These are phyloP conservation scores for Phtheirospermum japonicum DNA, from an alignment of 257 asterid species.

Conservation along the genomic window DNA sequence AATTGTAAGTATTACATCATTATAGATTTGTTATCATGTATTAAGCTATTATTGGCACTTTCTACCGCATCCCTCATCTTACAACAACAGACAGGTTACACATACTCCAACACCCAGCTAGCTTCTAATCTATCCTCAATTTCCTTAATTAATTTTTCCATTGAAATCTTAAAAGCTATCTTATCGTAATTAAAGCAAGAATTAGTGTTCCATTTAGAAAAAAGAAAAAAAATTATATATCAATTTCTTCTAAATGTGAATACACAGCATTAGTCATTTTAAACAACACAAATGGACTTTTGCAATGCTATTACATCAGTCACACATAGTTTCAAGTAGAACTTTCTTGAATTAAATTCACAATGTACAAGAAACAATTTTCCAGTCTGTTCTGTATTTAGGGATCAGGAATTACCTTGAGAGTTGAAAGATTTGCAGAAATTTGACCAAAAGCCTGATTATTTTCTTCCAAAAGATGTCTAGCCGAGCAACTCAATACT, in stretches of 20 bases:
- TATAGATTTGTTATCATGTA: too few relatives aligned
- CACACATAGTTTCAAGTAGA: slow-evolving; percentile 14
- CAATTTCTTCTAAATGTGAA: slow-evolving; percentile 15
- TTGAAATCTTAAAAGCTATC: not conserved
- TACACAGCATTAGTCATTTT: slow-evolving; percentile 13
- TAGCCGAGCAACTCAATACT: slow-evolving; percentile 47
- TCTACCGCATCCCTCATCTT: too few relatives aligned
- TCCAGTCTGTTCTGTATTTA: not conserved
- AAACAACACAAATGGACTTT: slow-evolving; percentile 17
- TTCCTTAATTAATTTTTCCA: slow-evolving; percentile 3
- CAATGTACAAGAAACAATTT: slow-evolving; percentile 16
- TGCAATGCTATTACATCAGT: slow-evolving; percentile 6
- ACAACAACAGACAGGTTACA: too few relatives aligned
- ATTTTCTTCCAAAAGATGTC: slow-evolving; percentile 76
- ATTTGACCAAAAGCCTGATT: slow-evolving; percentile 63
- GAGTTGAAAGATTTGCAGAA: slow-evolving; percentile 64
- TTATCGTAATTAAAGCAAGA: not conserved
- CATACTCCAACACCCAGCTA: slow-evolving; percentile 1
- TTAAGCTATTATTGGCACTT: not conserved
- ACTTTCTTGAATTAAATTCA: slow-evolving; percentile 18
- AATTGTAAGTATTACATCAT: too few relatives aligned
- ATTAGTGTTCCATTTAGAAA: not conserved
- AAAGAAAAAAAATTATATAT: not conserved
- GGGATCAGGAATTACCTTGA: slow-evolving; percentile 52
- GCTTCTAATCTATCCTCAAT: slow-evolving; percentile 9